Percentiles rank a stretch among this genome's conserved stretches.
Conservation (phyloP, 2,329 filamentous ascomycete species). For the Iodosphaeria phyllophila region DNA sequence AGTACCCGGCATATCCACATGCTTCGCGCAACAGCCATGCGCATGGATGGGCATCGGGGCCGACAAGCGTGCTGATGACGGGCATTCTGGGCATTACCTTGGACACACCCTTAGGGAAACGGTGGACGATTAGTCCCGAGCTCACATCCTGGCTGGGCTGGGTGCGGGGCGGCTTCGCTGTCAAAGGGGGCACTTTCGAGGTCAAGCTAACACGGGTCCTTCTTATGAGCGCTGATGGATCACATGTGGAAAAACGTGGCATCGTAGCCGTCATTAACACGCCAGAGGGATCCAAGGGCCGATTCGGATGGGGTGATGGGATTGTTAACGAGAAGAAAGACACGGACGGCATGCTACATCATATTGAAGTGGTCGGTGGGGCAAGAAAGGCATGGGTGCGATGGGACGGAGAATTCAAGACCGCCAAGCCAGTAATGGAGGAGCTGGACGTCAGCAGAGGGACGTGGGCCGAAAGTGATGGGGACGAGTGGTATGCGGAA, state of each 20-base stretch:
- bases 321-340: not conserved
- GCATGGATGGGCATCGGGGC: slow-evolving; percentile 17
- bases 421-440: slow-evolving; percentile 1
- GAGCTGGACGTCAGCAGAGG: slow-evolving; percentile 1
- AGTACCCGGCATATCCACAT: slow-evolving; percentile 14
- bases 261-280: slow-evolving; percentile 3
- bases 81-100: slow-evolving; percentile 13
- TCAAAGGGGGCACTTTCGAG: slow-evolving; percentile 14
- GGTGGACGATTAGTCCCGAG: slow-evolving; percentile 11
- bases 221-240: not conserved
- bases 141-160: slow-evolving; percentile 15
- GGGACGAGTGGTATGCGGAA: slow-evolving; percentile 10
- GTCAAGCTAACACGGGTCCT: slow-evolving; percentile 10
- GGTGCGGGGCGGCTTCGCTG: slow-evolving; percentile 18
- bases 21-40: slow-evolving; percentile 15
- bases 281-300: slow-evolving; percentile 5
- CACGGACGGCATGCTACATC: not conserved
- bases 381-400: slow-evolving; percentile 3
- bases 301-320: slow-evolving; percentile 6
- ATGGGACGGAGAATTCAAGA: not conserved
- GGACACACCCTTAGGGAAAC: slow-evolving; percentile 8
- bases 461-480: slow-evolving; percentile 1
- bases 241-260: slow-evolving; percentile 1
- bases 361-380: slow-evolving; percentile 1
- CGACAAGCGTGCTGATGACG: slow-evolving; percentile 13